These are phyloP conservation scores for Phaeolepiota aurea DNA, from an alignment of 768 basidiomycete species.

Conservation along the genomic window DNA sequence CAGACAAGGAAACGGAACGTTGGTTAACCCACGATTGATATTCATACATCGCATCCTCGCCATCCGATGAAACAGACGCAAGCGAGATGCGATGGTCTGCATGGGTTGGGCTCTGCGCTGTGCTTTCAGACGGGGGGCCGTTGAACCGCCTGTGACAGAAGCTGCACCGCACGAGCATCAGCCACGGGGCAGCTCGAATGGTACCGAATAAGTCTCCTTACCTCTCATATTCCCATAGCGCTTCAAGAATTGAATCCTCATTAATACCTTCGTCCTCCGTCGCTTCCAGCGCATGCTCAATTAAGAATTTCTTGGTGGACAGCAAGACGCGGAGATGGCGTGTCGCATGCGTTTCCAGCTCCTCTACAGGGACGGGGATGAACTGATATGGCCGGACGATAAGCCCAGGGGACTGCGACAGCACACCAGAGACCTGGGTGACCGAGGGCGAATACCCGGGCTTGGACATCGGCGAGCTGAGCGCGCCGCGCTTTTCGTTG, in stretches of 20 bases:
- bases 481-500: background rate
- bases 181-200: no score
- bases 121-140: slow-evolving; percentile 36
- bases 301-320: slow-evolving; percentile 27
- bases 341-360: slow-evolving; percentile 63
- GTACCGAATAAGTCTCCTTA: no score
- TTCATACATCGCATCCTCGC: slow-evolving; percentile 20
- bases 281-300: slow-evolving; percentile 26
- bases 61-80: slow-evolving; percentile 18
- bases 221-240: slow-evolving; percentile 49
- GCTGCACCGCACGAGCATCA: no score
- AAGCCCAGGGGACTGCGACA: slow-evolving; percentile 47
- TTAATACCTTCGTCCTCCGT: slow-evolving; percentile 26
- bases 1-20: background rate
- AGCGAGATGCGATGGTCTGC: slow-evolving; percentile 13
- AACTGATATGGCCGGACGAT: slow-evolving; percentile 51
- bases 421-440: background rate
- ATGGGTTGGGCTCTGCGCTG: slow-evolving; percentile 13
- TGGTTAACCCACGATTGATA: slow-evolving; percentile 18
- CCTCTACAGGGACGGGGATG: slow-evolving; percentile 43
- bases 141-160: slow-evolving; percentile 60
- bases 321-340: slow-evolving; percentile 44
- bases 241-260: slow-evolving; percentile 26
- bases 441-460: no score
- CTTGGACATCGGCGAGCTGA: background rate